These are phyloP conservation scores for Calendula officinalis DNA, from an alignment of 129 eudicot genomes.

Conservation along the genomic window DNA sequence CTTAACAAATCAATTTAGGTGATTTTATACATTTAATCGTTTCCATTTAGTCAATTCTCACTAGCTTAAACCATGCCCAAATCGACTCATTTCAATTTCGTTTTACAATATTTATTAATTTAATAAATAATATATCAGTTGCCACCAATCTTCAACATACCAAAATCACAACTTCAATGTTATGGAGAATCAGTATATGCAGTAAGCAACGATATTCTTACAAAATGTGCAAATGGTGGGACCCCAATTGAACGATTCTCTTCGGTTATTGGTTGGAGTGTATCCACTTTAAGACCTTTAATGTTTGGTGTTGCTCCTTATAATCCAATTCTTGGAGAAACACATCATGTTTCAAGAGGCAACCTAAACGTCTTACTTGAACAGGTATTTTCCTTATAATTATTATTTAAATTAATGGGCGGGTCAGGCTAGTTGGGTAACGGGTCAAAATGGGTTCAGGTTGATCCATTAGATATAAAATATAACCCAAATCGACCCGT, in stretches of 20 bases:
- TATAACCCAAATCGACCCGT: neutral
- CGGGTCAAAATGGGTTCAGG: neutral
- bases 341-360: constrained; percentile 80
- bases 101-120: neutral
- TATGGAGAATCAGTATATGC: constrained; percentile 79
- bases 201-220: constrained; percentile 45
- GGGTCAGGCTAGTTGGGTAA: neutral
- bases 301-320: constrained; percentile 79
- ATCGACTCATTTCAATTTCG: too few species aligned
- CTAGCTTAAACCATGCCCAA: too few species aligned
- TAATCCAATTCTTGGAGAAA: constrained; percentile 91
- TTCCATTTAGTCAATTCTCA: too few species aligned
- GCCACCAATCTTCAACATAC: constrained; percentile 80
- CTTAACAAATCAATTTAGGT: too few species aligned
- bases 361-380: constrained; percentile 77
- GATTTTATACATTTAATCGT: too few species aligned
- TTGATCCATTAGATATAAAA: neutral
- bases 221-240: constrained; percentile 51
- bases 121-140: constrained; percentile 38
- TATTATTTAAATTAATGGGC: neutral
- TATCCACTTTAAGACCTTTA: constrained; percentile 70
- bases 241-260: constrained; percentile 53
- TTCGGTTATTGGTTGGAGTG: constrained; percentile 76
- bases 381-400: constrained; percentile 46
- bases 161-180: constrained; percentile 84